A percentile compares a stretch with the other conserved stretches of the same genome.
Evolutionary conservation across 257 asterid genomes (phyloP).

Genomic region (Solanum clarkiae): DNA sequence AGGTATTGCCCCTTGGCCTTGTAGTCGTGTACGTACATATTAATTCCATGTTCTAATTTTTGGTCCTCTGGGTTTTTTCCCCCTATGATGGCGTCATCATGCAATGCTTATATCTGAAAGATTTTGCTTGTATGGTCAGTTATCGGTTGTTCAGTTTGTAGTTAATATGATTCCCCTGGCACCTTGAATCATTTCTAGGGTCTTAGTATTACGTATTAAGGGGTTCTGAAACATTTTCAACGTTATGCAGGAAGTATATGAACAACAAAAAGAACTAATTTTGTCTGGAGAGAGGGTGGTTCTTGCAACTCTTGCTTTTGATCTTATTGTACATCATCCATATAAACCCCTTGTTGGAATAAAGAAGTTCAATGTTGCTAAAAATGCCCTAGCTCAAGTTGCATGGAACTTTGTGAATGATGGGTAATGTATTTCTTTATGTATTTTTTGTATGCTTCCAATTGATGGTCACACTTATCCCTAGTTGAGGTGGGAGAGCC

Average conservation of each 20-base stretch:
- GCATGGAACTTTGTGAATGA: conserved; percentile 98
- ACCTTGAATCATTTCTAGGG: neutral
- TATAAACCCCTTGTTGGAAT: conserved; percentile 93
- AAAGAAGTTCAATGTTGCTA: conserved; percentile 82
- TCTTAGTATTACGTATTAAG: neutral
- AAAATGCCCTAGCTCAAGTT: conserved; percentile 87
- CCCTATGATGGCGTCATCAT: neutral
- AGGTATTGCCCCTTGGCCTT: conserved; percentile 29
- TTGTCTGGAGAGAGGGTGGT: conserved; percentile 81
- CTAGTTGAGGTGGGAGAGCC: conserved; percentile 58
- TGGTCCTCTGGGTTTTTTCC: neutral
- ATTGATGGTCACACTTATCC: conserved; percentile 30
- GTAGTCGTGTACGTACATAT: neutral
- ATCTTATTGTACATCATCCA: conserved; percentile 77
- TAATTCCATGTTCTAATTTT: neutral
- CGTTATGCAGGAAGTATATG: conserved; percentile 73
- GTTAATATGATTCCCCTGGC: neutral
- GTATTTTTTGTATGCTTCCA: conserved; percentile 10
- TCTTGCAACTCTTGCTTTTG: conserved; percentile 83
- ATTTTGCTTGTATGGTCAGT: neutral
- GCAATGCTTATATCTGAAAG: neutral
- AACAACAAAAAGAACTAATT: conserved; percentile 78
- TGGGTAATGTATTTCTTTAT: conserved; percentile 57
- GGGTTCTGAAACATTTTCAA: neutral
- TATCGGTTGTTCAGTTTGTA: neutral